Percentiles rank a stretch among this genome's conserved stretches.
phyloP scores from a whole-genome alignment of 2,329 filamentous ascomycete genomes.

The Plectosphaerella plurivora region DNA sequence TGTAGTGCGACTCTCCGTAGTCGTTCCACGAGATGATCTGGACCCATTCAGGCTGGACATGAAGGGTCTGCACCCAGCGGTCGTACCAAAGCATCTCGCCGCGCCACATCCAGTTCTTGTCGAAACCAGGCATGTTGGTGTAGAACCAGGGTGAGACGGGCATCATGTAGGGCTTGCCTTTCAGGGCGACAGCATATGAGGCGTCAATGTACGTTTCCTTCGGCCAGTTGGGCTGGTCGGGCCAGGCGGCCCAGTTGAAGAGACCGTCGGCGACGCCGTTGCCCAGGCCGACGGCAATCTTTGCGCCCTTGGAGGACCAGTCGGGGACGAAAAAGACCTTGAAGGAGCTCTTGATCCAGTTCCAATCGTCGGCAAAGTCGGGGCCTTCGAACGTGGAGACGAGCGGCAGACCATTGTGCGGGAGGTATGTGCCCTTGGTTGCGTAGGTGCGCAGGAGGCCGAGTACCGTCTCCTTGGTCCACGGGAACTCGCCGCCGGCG shows the following conservation, averaged over 20 bases:
- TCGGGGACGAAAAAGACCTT: slow-evolving; percentile 40
- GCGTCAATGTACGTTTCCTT: slow-evolving; percentile 14
- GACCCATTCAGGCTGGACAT: slow-evolving; percentile 40
- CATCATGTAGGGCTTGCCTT: slow-evolving; percentile 38
- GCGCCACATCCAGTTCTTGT: slow-evolving; percentile 60
- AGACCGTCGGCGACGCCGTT: slow-evolving; percentile 24
- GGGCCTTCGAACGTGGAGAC: slow-evolving; percentile 41
- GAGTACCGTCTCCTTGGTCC: slow-evolving; percentile 3
- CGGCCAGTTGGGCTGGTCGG: slow-evolving; percentile 14
- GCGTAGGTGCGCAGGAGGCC: slow-evolving; percentile 6
- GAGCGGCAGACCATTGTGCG: slow-evolving; percentile 22
- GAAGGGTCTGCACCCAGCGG: slow-evolving; percentile 50
- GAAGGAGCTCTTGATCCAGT: slow-evolving; percentile 30
- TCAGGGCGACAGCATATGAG: slow-evolving; percentile 11
- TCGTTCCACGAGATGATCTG: slow-evolving; percentile 41
- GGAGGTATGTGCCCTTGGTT: slow-evolving; percentile 10
- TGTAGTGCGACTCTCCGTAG: slow-evolving; percentile 52
- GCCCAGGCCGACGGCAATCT: slow-evolving; percentile 9
- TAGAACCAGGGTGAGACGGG: slow-evolving; percentile 57
- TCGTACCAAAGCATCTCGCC: slow-evolving; percentile 58
- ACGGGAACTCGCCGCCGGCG: slow-evolving; percentile 10
- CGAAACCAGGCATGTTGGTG: slow-evolving; percentile 50
- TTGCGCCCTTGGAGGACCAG: slow-evolving; percentile 32
- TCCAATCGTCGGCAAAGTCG: slow-evolving; percentile 35
- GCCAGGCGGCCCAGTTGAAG: slow-evolving; percentile 33